Percentiles rank a stretch among this genome's conserved stretches.
These are phyloP conservation scores for Heliamphora pulchella DNA, from an alignment of 179 eudicot species.

Conservation along the genomic window DNA sequence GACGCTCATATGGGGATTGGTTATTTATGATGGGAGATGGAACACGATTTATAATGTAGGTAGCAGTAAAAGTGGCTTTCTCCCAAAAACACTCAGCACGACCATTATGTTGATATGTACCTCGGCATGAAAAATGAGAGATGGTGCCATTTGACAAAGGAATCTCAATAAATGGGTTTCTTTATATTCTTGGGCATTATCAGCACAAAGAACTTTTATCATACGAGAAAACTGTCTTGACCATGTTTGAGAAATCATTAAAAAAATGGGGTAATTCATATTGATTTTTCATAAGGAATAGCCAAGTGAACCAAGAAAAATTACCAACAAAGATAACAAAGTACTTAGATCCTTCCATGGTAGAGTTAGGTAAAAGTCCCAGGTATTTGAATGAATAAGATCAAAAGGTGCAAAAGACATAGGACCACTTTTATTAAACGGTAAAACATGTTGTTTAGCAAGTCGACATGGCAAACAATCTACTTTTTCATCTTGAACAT, in stretches of 20 bases:
- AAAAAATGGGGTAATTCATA: not conserved
- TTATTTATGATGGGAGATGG: constrained; percentile 4
- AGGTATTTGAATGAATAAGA: too few species aligned
- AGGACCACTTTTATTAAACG: too few species aligned
- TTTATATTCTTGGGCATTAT: not conserved
- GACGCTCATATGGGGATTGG: not conserved
- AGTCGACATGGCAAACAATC: not conserved
- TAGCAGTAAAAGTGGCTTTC: not conserved
- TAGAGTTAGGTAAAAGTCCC: too few species aligned
- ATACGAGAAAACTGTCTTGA: not conserved
- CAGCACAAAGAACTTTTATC: not conserved
- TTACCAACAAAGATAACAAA: too few species aligned
- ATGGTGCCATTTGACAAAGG: not conserved
- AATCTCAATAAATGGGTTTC: not conserved
- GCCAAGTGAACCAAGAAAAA: too few species aligned
- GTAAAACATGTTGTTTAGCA: too few species aligned
- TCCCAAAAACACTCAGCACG: constrained; percentile 11
- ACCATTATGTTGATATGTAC: not conserved
- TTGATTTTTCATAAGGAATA: too few species aligned
- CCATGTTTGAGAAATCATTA: not conserved
- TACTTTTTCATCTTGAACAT: not conserved
- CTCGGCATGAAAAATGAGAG: not conserved
- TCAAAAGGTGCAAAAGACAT: too few species aligned
- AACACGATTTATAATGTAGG: constrained; percentile 5
- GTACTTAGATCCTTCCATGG: too few species aligned